Base-by-base conservation (phyloP, 805 yeast genomes). In the Debaryomyces castellii region DNA sequence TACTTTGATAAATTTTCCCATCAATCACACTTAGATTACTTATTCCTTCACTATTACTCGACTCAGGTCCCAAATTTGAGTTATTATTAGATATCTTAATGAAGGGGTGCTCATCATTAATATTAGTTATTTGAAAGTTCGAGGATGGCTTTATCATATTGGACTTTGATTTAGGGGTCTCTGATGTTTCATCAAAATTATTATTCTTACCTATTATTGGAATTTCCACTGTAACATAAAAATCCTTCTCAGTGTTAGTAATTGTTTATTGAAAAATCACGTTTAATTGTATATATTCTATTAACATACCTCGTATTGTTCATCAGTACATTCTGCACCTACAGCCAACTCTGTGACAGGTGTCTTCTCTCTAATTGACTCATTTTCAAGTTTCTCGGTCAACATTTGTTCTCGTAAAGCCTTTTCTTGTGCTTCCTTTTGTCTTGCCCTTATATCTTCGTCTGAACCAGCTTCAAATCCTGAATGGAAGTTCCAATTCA, bases 381-480 rank as follows among this genome's bases (percentile, higher is more conserved):
- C 30, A 42, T 77, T 75, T 34, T 85, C 84, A 11, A 82, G 66
- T 53, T 78, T 81, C 37, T 83, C 71, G 17, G 83, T 57, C 4
- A 91, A 90, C 25, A 66, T 64, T 17, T 73, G 20, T 71, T 38
- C 44, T 20, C 40, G 45, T 40, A 38, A 37, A 30, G 38, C 37
- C 24, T 34, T 49, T 45, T 41, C 41, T 14, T 22, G 47, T 40
- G 42, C 48, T 42, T 43, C 52, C 42, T 46, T 52, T 44, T 51
- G 44, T 51, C 90, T 75, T 12, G 79, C 77, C 52, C 77, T 80
- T 43, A 89, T 81, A 63, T 90, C 97, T 41, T 85, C 96, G 51
- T 84, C 89, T 3, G 96, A 87, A 9, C 97, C 97, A 5, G 97
- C 96, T 67, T 89, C 96, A 53, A 80, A 84, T 16, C 80, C 81